Evolutionary conservation across 129 eudicot species (phyloP).

Genomic region (Flaveria ramosissima): DNA sequence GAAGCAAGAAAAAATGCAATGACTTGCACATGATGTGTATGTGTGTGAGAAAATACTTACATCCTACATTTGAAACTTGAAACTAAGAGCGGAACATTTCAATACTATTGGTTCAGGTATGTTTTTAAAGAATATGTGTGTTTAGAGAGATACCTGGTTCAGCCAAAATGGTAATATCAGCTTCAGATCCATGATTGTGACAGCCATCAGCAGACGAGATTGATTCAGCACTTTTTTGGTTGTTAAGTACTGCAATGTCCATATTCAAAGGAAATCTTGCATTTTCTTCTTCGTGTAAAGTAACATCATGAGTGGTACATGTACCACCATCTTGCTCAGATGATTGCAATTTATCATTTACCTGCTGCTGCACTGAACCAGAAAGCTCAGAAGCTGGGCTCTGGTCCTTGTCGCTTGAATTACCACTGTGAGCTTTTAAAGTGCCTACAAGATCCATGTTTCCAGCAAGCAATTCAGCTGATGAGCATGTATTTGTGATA

Average conservation of each 20-base stretch:
- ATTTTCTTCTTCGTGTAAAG: conserved; percentile 19
- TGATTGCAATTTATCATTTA: conserved; percentile 10
- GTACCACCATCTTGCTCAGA: conserved; percentile 24
- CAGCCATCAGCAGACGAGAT: conserved; percentile 26
- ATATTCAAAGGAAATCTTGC: conserved; percentile 25
- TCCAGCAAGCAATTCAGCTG: conserved; percentile 35
- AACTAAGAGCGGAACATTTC: conserved; percentile 3
- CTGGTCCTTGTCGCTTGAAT: conserved; percentile 21
- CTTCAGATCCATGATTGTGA: conserved; percentile 36
- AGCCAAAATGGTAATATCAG: conserved; percentile 15
- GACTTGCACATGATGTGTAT: not conserved
- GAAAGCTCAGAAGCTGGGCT: conserved; percentile 6
- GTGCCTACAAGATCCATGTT: conserved; percentile 23
- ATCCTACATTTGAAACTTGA: not conserved
- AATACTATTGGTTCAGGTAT: conserved; percentile 31
- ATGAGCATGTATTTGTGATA: conserved; percentile 24
- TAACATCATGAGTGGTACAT: conserved; percentile 27
- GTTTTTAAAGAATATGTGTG: not conserved
- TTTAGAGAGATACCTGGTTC: conserved; percentile 10
- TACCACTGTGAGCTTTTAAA: conserved; percentile 21
- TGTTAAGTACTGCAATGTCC: conserved; percentile 31
- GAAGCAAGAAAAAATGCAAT: conserved; percentile 26
- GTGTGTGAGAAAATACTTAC: not conserved
- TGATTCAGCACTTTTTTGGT: conserved; percentile 34
- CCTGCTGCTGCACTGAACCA: conserved; percentile 23